Percentiles rank a stretch among this genome's conserved stretches.
Evolutionary conservation across 2,329 filamentous ascomycete genomes (phyloP).

Genomic region (Trichoderma atroviride): DNA sequence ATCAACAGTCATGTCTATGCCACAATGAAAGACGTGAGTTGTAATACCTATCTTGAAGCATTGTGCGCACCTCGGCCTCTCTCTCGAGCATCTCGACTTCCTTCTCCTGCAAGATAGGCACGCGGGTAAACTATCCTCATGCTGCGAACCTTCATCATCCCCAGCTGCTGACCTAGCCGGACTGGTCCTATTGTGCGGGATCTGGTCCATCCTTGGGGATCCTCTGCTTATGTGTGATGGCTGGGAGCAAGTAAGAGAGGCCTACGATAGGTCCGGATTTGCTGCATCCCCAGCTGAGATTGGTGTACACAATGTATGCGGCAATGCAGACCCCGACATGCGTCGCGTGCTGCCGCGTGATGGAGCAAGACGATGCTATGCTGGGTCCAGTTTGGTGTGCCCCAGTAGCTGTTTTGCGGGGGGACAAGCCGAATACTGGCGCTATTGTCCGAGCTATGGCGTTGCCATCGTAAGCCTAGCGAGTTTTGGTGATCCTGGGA

Average conservation of each 20-base stretch:
- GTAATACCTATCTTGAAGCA: constrained; percentile 13
- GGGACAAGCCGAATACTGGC: neutral
- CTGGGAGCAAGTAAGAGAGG: neutral
- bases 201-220: neutral
- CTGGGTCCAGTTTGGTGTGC: neutral
- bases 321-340: neutral
- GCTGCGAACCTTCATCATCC: constrained; percentile 16
- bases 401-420: neutral
- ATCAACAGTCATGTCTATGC: neutral
- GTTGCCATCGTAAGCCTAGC: neutral
- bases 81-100: constrained; percentile 20
- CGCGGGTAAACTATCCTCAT: constrained; percentile 17
- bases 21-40: neutral
- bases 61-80: constrained; percentile 12
- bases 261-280: neutral
- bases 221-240: neutral
- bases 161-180: constrained; percentile 4
- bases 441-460: neutral
- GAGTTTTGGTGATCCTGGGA: neutral
- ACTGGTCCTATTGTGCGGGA: neutral
- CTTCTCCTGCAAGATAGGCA: constrained; percentile 25
- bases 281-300: neutral
- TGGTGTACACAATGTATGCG: neutral
- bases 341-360: neutral
- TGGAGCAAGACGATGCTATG: neutral